These are phyloP conservation scores for Aspergillus fijiensis DNA, from an alignment of 2,329 filamentous ascomycete genomes.

Conservation along the genomic window DNA sequence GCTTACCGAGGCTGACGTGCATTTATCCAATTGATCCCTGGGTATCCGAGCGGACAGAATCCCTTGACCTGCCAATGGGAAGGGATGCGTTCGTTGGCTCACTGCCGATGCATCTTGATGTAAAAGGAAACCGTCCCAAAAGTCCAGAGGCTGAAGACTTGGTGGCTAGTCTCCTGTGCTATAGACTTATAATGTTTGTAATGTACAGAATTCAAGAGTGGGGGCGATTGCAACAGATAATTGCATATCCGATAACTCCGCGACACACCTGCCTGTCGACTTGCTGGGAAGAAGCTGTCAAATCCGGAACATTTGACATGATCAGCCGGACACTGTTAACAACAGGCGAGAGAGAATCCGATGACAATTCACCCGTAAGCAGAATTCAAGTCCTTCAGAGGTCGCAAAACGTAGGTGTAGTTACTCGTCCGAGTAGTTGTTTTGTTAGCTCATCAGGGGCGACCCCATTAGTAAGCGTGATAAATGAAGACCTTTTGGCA, in stretches of 20 bases:
- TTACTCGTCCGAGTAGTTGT: too few species aligned
- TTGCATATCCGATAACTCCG: not conserved
- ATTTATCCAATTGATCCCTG: not conserved
- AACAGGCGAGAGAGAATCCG: not conserved
- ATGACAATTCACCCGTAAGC: not conserved
- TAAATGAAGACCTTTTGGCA: conserved; percentile 9
- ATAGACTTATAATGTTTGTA: too few species aligned
- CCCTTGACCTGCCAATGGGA: not conserved
- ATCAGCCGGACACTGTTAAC: not conserved
- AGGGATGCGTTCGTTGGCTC: not conserved
- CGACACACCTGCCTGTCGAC: not conserved
- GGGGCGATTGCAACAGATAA: not conserved
- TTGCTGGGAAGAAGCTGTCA: not conserved
- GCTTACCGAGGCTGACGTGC: not conserved
- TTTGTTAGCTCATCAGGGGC: not conserved
- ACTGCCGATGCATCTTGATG: not conserved
- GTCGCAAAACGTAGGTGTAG: not conserved
- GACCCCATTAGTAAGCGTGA: conserved; percentile 7
- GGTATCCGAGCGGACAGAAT: not conserved
- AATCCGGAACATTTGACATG: not conserved
- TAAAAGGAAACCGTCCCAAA: not conserved
- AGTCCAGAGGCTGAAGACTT: not conserved
- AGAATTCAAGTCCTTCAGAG: not conserved
- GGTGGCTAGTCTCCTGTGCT: not conserved
- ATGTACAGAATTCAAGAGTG: too few species aligned